Conservation (phyloP, 441 rosid species). For the Corymbia citriodora region DNA sequence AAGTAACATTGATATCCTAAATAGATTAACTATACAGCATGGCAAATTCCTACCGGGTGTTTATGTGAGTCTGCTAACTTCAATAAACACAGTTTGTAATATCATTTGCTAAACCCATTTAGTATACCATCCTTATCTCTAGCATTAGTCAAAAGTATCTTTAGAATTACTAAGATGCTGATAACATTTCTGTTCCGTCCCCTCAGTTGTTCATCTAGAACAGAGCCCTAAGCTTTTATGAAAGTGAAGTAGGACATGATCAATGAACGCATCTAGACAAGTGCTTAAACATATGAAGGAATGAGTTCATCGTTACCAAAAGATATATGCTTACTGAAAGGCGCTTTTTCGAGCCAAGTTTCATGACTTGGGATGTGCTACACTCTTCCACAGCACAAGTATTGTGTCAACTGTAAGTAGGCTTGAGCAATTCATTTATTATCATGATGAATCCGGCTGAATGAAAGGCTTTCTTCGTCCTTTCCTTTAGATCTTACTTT, state of each 20-base stretch:
- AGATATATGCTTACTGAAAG: neutral
- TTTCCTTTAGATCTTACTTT: neutral
- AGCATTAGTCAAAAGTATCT: neutral
- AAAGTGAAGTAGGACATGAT: neutral
- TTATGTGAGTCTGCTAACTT: too few species aligned
- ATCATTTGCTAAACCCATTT: neutral
- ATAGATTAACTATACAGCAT: too few species aligned
- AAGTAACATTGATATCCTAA: neutral
- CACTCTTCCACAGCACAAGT: neutral
- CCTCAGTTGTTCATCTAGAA: neutral
- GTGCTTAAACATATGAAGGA: too few species aligned
- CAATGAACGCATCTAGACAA: too few species aligned
- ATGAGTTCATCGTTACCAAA: too few species aligned
- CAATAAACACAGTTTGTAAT: too few species aligned
- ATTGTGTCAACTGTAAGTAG: too few species aligned
- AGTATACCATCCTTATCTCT: neutral
- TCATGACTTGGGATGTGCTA: neutral
- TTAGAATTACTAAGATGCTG: neutral
- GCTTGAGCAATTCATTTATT: too few species aligned
- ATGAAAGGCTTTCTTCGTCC: neutral
- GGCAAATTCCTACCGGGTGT: neutral
- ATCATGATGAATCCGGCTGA: neutral
- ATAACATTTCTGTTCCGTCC: neutral
- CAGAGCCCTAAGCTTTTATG: neutral
- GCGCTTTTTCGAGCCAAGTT: neutral